Evolutionary conservation across 192 early-diverging fungal species (phyloP).

Genomic region (Coemansia reversa): DNA sequence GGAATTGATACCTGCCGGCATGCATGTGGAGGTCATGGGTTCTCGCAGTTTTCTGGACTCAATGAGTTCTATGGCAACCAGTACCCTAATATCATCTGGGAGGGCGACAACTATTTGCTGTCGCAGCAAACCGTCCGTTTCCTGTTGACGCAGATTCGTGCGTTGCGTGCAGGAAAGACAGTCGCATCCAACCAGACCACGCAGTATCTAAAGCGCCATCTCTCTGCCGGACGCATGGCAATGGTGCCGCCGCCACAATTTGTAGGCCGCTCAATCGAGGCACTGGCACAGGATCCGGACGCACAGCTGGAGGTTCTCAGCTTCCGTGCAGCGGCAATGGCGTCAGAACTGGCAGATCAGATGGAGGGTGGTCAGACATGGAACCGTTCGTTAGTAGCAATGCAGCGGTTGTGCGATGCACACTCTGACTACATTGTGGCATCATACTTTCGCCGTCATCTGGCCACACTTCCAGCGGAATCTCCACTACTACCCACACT

Average conservation of each 20-base stretch:
- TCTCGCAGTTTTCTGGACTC: slow-evolving; percentile 71
- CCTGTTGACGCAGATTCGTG: slow-evolving; percentile 67
- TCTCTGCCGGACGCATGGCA: slow-evolving; percentile 12
- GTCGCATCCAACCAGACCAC: slow-evolving; percentile 38
- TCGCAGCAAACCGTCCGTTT: slow-evolving; percentile 84
- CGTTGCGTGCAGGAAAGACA: slow-evolving; percentile 54
- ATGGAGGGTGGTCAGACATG: slow-evolving; percentile 66
- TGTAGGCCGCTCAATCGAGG: slow-evolving; percentile 45
- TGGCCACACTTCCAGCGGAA: slow-evolving; percentile 32
- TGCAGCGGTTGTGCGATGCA: slow-evolving; percentile 69
- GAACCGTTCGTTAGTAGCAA: slow-evolving; percentile 76
- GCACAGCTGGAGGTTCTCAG: slow-evolving; percentile 69
- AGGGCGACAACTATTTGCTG: slow-evolving; percentile 83
- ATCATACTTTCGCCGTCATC: slow-evolving; percentile 66
- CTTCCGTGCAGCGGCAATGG: slow-evolving; percentile 70
- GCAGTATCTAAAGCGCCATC: slow-evolving; percentile 32
- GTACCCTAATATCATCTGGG: slow-evolving; percentile 76
- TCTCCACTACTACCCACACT: slow-evolving; percentile 41
- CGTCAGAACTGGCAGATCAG: slow-evolving; percentile 60
- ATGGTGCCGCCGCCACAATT: slow-evolving; percentile 6
- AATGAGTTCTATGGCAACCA: slow-evolving; percentile 66
- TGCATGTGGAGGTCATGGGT: slow-evolving; percentile 78
- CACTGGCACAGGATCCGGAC: slow-evolving; percentile 56
- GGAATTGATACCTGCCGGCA: slow-evolving; percentile 74
- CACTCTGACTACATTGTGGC: slow-evolving; percentile 78